Evolutionary conservation across 495 filamentous ascomycete species (phyloP).

Genomic region (Filosporella fistucella): DNA sequence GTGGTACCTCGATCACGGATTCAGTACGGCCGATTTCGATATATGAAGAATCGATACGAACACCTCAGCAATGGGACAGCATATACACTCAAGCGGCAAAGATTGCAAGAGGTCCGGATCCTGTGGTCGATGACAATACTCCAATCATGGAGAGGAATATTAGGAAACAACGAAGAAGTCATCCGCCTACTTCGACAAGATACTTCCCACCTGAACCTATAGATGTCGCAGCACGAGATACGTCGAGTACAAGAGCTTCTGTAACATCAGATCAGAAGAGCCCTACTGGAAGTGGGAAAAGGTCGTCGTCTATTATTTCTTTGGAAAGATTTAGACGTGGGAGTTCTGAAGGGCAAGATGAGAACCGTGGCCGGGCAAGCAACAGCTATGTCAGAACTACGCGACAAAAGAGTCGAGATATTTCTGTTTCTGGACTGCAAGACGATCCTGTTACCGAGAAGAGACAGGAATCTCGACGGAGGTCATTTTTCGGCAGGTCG

Average conservation of each 20-base stretch:
- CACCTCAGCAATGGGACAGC: conserved; percentile 15
- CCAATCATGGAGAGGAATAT: conserved; percentile 18
- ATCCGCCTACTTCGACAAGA: conserved; percentile 10
- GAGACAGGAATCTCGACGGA: neutral
- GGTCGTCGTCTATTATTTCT: too few relatives aligned
- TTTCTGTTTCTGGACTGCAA: neutral
- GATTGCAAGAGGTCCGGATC: neutral
- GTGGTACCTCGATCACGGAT: neutral
- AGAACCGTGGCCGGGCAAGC: neutral
- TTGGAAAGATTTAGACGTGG: too few relatives aligned
- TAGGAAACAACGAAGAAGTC: conserved; percentile 1
- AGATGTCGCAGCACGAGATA: conserved; percentile 1
- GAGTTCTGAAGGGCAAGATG: neutral
- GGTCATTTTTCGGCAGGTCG: conserved; percentile 1
- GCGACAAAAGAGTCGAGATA: conserved; percentile 8
- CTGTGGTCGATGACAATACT: neutral
- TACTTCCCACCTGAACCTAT: conserved; percentile 1
- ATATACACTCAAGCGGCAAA: conserved; percentile 15
- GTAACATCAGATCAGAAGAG: too few relatives aligned
- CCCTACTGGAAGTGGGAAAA: too few relatives aligned
- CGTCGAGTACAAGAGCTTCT: conserved; percentile 6
- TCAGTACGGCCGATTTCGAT: conserved; percentile 5
- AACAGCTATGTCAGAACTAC: neutral
- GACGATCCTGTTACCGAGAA: neutral
- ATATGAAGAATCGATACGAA: conserved; percentile 10